Base-by-base conservation (phyloP, 768 basidiomycete genomes). In the Tephrocybe sp. region DNA sequence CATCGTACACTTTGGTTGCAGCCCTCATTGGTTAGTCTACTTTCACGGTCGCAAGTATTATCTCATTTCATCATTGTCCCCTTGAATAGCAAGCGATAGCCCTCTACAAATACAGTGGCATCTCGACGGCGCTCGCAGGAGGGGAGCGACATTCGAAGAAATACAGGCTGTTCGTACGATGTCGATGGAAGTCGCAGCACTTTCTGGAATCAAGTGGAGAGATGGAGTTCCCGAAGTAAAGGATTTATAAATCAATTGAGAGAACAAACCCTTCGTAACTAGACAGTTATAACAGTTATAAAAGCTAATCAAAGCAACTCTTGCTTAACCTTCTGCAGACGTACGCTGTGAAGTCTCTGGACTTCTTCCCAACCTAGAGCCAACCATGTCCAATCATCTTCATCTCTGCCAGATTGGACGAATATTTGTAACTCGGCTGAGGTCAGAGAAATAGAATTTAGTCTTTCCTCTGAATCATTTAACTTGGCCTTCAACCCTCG, bases 21-120 rank as follows among this genome's bases (percentile, higher is more conserved):
- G 76, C 82, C 0, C 73, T 85, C 40, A 79, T 87, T 3, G 32
- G 51, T 52, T 12, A 9, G 51, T 48, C n/a, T 5, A 38, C 17
- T 40, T 40, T 2, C 4, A 11, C 11, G 16, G 23, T 17, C 36
- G 22, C 4, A 12, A 34, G 13, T 38, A 5, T 22, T 12, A 20
- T 34, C 32, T 9, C 32, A n/a, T 17, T 12, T 10, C 31, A 35
- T 16, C 19, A 5, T 34, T 16, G 16, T 11, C 13, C 33, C 7
- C 26, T 22, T 23, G 19, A 48, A n/a, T 22, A 59, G 76, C 80
- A 3, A 72, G 70, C 49, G 84, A 87, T 60, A 77, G 82, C 31
- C 82, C 84, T 0, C 76, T 71, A 34, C 85, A 87, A 59, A 78
- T 83, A 26, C 66, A 55, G n/a, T 87, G 85, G 85, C 85, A 87